Evolutionary conservation across 2,329 filamentous ascomycete species (phyloP).

Genomic region (Lecanosticta acicola): DNA sequence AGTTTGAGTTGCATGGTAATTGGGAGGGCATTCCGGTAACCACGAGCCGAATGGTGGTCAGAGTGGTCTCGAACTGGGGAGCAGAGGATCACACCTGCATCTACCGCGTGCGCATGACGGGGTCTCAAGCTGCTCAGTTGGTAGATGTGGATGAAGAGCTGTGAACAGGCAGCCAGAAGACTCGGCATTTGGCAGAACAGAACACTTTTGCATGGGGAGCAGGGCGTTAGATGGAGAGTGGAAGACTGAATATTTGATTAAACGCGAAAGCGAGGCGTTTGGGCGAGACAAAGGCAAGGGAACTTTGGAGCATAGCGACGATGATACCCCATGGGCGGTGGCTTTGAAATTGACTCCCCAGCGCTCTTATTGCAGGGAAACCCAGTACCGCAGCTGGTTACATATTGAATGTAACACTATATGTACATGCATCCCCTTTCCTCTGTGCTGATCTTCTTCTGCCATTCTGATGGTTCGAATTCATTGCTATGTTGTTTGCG

Average conservation of each 20-base stretch:
- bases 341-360: background rate
- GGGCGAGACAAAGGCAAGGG: background rate
- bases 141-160: background rate
- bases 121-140: conserved; percentile 13
- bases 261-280: background rate
- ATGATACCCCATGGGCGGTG: background rate
- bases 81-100: conserved; percentile 39
- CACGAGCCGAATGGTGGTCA: conserved; percentile 32
- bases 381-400: background rate
- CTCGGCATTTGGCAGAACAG: too few species aligned
- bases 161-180: background rate
- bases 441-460: too few species aligned
- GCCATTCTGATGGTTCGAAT: too few species aligned
- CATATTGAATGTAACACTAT: background rate
- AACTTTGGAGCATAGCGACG: background rate
- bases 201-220: too few species aligned
- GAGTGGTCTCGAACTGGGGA: conserved; percentile 42
- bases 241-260: background rate
- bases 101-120: conserved; percentile 43
- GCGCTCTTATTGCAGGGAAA: background rate
- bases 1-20: conserved; percentile 33
- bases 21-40: conserved; percentile 22
- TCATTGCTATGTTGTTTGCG: too few species aligned
- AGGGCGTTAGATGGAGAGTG: too few species aligned
- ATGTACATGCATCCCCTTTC: background rate